Base-by-base conservation (phyloP, 768 basidiomycete species). In the Tricholoma hemisulphureum region DNA sequence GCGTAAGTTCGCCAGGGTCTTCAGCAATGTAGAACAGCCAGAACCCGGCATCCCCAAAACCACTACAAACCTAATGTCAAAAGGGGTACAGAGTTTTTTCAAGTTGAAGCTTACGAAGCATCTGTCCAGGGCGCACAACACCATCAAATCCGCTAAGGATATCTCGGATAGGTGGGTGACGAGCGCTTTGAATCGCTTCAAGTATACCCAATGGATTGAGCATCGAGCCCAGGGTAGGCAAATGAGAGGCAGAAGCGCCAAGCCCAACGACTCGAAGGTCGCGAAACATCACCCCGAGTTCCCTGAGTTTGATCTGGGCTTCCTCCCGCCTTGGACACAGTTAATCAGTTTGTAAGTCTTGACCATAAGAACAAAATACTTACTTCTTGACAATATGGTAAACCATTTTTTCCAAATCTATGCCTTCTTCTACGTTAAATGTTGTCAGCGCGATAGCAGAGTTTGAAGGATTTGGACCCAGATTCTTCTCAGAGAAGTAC, bases 1-100 rank as follows among this genome's bases (percentile, higher is more conserved):
- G 1, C 85, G 83, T 60, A 87, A 82, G 70, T 95, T 94, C 14
- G 93, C 81, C 49, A 96, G 80, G 0, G 82, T 81, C 72, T 93
- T 93, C 46, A 97, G 81, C 51, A 97, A 79, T 0, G 95, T 93
- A 24, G 83, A 86, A 69, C 93, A 95, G 2, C 94, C 93, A 0
- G 91, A 85, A n/a, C 89, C 89, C 1, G 93, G 93, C 23, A 91
- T 81, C 31, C 93, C 93, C 21, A 95, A 80, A 11, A 95, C 93
- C 23, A 95, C 89, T 89, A 65, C 2, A 54, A n/a, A n/a, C n/a
- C n/a, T 50, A n/a, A 39, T 41, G 18, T 20, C 18, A 34, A 32
- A 28, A n/a, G 23, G 20, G 6, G 16, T 23, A 28, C 6, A 24
- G 6, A 11, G 23, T 10, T 34, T 24, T 24, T 45, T 23, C 48